Evolutionary conservation across 768 basidiomycete genomes (phyloP), one percentile per base, ranked within the genome.

Genomic region (Tulasnella sp.): DNA sequence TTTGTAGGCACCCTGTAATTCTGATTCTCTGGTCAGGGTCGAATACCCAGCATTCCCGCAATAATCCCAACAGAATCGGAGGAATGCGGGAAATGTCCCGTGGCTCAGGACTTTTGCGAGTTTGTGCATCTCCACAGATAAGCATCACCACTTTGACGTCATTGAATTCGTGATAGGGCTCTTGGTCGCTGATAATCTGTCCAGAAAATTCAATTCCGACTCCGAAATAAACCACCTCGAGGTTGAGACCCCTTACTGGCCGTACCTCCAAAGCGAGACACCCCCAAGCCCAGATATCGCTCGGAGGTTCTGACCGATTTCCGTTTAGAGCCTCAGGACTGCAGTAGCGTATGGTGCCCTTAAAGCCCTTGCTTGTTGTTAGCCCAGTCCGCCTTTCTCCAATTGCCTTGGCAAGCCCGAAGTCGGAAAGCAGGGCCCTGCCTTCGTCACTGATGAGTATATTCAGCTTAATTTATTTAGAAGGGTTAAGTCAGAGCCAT

Each of bases 261-360:
- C 73, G 8, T 41, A 75, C 74, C 74, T 75, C 74, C 11, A 75
- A 34, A n/a, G 7, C 41, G 14, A 75, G 74, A 44, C 74, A 75
- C 37, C 34, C 74, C 74, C 76, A 75, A 14, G 74, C 37, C 74
- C 74, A 75, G 5, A 75, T 48, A 44, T 75, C 74, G 22, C 41
- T 44, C 2, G 7, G 7, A 1, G n/a, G 74, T 2, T n/a, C 46
- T 9, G 5, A 0, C 3, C 4, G 24, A 34, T 14, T 42, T 42
- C 28, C 46, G 18, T 42, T 24, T 11, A 75, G 31, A 20, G 44
- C 31, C 22, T 75, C 74, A 34, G 41, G 74, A 22, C 74, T 75
- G 41, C 34, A 75, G 22, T 75, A 75, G 16, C 74, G 74, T 16
- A 75, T 42, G 0, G 74, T 75, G 3, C 74, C 74, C 16, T 48